Base-by-base conservation (phyloP, 2,329 filamentous ascomycete species). In the Microsporum ferrugineum region DNA sequence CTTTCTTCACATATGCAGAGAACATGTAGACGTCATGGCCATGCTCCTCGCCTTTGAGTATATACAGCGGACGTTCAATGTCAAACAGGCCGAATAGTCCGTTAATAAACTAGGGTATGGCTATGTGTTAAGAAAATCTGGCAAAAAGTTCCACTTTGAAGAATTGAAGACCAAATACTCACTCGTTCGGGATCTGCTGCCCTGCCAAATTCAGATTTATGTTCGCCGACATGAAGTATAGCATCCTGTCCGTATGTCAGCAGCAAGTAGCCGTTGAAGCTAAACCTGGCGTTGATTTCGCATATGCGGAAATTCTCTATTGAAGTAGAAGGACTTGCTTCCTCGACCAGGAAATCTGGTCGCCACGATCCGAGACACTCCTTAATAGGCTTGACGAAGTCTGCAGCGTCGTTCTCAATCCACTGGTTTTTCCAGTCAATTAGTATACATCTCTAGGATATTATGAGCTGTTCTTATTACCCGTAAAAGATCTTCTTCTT, bases 401-500 rank as follows among this genome's bases (percentile, higher is more conserved):
- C 43, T 6, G 12, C 14, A 17, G 51, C 58, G 55, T 60, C 58
- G 10, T 49, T 53, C 10, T 51, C 41, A 39, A 62, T 62, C 61
- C 61, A 62, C 61, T 62, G 36, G n/a, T 33, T 5, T 10, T 36
- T 29, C 27, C 10, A 14, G 39, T 36, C n/a, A 17, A n/a, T 29
- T n/a, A 8, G 27, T 59, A 12, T 41, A 36, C 8, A 2, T 53
- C 12, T 47, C 23, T 27, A 29, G 38, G 31, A 23, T 23, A 23
- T 23, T 23, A 23, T 23, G 17, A 23, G 1, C 17, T 23, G 23
- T 7, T 12, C 10, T 5, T 12, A 12, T 53, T 67, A 68, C 68
- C 27, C 58, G 62, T 33, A 71, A 45, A 2, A 70, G 55, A 29
- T 65, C 62, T 45, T 70, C 69, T 41, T 69, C 69, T 2, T 66